Evolutionary conservation across 495 filamentous ascomycete species (phyloP), one percentile per base, ranked within the genome.

Genomic region (Beverwykella pulmonaria): DNA sequence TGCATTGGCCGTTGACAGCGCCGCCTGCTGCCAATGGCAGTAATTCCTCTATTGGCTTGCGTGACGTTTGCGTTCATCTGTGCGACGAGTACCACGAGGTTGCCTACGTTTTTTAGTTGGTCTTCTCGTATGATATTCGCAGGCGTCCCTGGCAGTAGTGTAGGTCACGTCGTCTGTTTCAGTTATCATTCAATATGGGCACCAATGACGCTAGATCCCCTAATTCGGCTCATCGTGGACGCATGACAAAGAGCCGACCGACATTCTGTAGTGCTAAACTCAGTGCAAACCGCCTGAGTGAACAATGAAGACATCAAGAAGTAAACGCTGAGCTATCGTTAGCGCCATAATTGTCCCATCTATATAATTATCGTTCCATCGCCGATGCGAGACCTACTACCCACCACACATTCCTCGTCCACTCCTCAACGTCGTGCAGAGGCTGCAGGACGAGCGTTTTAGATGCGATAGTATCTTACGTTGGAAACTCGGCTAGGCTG

Each of bases 401-500:
- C 27, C 65, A 23, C 47, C 22, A 7, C 2, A 19, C 46, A 22
- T 27, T n/a, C 55, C 58, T 29, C 48, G 58, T 22, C 53, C 46
- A 22, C 30, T 52, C 6, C 20, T 47, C 7, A 48, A 25, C 25
- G 9, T 23, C 36, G 44, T 27, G 23, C 22, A 7, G 17, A 50
- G 56, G 23, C 52, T 71, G 14, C 23, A 49, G 15, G 52, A 71
- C 53, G 58, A 53, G 20, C 22, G 56, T 7, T 14, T 61, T 7
- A 56, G 41, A 53, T 65, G 60, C 48, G 60, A 71, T 8, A 39
- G 55, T 6, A 61, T 61, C 54, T 53, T 63, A 15, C 62, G 66
- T 20, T 72, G 70, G 70, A 72, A 58, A 30, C 66, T 69, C 23
- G 66, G 69, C 29, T 72, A 41, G 17, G 70, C 70, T 32, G 59